phyloP scores from a whole-genome alignment of 2,329 filamentous ascomycete genomes.

The Diaporthe citriasiana region DNA sequence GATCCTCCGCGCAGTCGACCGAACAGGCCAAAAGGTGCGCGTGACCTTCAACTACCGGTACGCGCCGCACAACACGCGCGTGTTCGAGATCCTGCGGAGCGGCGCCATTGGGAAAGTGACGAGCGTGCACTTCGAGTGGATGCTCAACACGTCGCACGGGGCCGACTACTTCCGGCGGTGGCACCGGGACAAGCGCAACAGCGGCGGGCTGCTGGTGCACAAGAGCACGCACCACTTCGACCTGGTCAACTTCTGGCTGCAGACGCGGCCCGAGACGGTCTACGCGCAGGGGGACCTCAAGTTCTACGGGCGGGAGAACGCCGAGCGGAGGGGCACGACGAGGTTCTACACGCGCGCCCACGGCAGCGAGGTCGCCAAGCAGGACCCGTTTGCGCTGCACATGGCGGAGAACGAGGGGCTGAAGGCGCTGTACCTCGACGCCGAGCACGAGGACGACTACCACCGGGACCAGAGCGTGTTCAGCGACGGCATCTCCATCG shows the following conservation, averaged over 20 bases:
- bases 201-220: constrained; percentile 71
- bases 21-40: constrained; percentile 63
- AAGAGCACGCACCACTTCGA: constrained; percentile 76
- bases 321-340: constrained; percentile 66
- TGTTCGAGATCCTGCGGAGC: constrained; percentile 66
- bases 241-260: constrained; percentile 74
- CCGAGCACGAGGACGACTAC: constrained; percentile 74
- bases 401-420: constrained; percentile 66
- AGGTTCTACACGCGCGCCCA: constrained; percentile 65
- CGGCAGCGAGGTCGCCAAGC: constrained; percentile 63
- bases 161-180: constrained; percentile 75
- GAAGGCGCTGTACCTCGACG: constrained; percentile 72
- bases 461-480: constrained; percentile 74
- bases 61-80: constrained; percentile 74
- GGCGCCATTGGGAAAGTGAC: constrained; percentile 70
- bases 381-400: constrained; percentile 72
- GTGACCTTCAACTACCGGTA: constrained; percentile 77
- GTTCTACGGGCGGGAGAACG: constrained; percentile 74
- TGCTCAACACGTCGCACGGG: constrained; percentile 73
- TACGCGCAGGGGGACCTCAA: constrained; percentile 70
- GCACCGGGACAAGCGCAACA: constrained; percentile 73
- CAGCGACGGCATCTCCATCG: constrained; percentile 73
- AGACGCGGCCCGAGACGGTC: constrained; percentile 67
- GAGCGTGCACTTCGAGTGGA: constrained; percentile 74
- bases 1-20: constrained; percentile 68